Conservation (phyloP, 2,329 filamentous ascomycete genomes). For the Aspergillus quadricinctus region DNA sequence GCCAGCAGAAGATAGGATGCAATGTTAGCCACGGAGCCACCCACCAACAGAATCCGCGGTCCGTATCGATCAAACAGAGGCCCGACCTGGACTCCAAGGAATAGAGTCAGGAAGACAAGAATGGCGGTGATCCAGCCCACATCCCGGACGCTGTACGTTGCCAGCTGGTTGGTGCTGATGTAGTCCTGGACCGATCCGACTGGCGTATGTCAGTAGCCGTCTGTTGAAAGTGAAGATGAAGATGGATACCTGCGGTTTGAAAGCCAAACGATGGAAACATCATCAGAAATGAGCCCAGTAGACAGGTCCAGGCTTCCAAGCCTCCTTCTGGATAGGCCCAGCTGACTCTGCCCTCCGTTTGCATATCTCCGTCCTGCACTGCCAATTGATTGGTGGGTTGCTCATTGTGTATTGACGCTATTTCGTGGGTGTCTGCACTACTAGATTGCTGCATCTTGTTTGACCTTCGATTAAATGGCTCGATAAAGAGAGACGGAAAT, state of each 20-base stretch:
- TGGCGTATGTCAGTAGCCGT: constrained; percentile 6
- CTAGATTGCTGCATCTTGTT: not conserved
- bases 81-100: constrained; percentile 46
- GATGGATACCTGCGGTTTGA: constrained; percentile 33
- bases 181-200: constrained; percentile 50
- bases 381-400: not conserved
- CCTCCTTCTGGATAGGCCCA: constrained; percentile 27
- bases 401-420: not conserved
- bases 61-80: constrained; percentile 49
- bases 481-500: not conserved
- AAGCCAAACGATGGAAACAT: constrained; percentile 44
- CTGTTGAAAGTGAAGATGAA: too few species aligned
- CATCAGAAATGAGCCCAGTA: constrained; percentile 31
- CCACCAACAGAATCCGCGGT: constrained; percentile 37
- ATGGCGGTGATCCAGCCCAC: constrained; percentile 50
- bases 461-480: not conserved
- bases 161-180: constrained; percentile 43
- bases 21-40: constrained; percentile 36
- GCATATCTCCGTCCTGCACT: not conserved
- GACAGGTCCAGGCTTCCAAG: constrained; percentile 30
- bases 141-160: constrained; percentile 39
- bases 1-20: constrained; percentile 45
- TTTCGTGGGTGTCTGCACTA: not conserved
- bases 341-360: not conserved
- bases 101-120: constrained; percentile 43